A percentile compares a stretch with the other conserved stretches of the same genome.
These are phyloP conservation scores for Xylariales sp. DNA, from an alignment of 2,329 filamentous ascomycete species.

Conservation along the genomic window DNA sequence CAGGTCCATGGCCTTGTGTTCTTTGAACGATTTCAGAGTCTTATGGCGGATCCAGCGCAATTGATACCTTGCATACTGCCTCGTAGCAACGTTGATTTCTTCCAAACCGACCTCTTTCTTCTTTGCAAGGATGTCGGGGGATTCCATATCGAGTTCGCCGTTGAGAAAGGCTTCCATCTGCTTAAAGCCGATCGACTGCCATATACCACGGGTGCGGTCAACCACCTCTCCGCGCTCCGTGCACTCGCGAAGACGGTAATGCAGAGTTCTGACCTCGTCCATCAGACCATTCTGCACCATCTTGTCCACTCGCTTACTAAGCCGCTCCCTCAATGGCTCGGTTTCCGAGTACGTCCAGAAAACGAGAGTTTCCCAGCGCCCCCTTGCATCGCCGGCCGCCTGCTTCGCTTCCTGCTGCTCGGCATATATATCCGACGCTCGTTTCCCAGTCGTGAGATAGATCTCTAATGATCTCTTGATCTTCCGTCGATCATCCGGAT, in stretches of 20 bases:
- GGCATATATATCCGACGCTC: conserved; percentile 86
- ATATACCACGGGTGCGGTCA: conserved; percentile 86
- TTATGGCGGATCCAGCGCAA: conserved; percentile 88
- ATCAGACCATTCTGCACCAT: conserved; percentile 75
- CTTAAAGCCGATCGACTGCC: conserved; percentile 97
- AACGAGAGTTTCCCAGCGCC: conserved; percentile 71
- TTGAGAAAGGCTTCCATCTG: conserved; percentile 81
- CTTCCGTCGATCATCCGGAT: conserved; percentile 91
- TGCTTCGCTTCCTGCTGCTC: conserved; percentile 70
- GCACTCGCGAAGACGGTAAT: conserved; percentile 53
- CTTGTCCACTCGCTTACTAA: conserved; percentile 82
- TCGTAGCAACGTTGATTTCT: conserved; percentile 82
- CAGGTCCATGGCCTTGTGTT: conserved; percentile 63
- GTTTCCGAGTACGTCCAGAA: conserved; percentile 89
- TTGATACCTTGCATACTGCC: conserved; percentile 89
- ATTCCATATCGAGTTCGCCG: conserved; percentile 53
- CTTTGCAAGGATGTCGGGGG: conserved; percentile 59
- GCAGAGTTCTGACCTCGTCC: conserved; percentile 61
- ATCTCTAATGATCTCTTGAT: conserved; percentile 92
- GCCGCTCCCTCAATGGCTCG: conserved; percentile 73
- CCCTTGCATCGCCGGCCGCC: conserved; percentile 32
- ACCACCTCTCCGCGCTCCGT: conserved; percentile 62
- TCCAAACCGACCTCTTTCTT: conserved; percentile 73
- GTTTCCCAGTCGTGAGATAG: conserved; percentile 82
- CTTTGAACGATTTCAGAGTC: conserved; percentile 74